phyloP scores from a whole-genome alignment of 768 basidiomycete genomes.

The Sarcomyxa edulis region DNA sequence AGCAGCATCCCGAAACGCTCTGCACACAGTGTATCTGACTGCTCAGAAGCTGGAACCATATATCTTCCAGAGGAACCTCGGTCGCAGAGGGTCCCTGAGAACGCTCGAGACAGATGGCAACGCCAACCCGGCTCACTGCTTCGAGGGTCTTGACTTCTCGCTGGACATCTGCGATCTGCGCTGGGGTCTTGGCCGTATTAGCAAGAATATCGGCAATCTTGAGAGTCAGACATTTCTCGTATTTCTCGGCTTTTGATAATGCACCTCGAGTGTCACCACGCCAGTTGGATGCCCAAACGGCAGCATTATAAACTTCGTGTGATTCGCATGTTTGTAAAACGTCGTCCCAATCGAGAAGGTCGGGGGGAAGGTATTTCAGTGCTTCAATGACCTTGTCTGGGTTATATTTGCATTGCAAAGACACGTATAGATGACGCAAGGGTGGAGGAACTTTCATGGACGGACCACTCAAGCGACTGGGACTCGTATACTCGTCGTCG shows the following conservation, averaged over 20 bases:
- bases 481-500: constrained; percentile 31
- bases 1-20: constrained; percentile 44
- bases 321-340: constrained; percentile 63
- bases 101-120: constrained; percentile 65
- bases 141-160: constrained; percentile 45
- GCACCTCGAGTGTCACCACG: constrained; percentile 60
- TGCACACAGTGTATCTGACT: constrained; percentile 82
- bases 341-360: constrained; percentile 49
- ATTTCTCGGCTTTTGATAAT: constrained; percentile 58
- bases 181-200: constrained; percentile 5
- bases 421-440: constrained; percentile 60
- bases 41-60: constrained; percentile 85
- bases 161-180: constrained; percentile 19
- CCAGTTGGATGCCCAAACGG: constrained; percentile 74
- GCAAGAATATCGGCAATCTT: constrained; percentile 35
- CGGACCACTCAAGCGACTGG: constrained; percentile 20
- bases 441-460: constrained; percentile 41
- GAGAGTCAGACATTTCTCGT: constrained; percentile 46
- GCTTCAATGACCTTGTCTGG: constrained; percentile 57
- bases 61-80: constrained; percentile 61
- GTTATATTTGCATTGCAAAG: constrained; percentile 68
- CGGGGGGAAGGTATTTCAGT: constrained; percentile 48
- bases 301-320: constrained; percentile 63
- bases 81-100: constrained; percentile 39
- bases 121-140: constrained; percentile 54